Base-by-base conservation (phyloP, 1,284 basidiomycete species). In the Microbotryomycetes sp. region DNA sequence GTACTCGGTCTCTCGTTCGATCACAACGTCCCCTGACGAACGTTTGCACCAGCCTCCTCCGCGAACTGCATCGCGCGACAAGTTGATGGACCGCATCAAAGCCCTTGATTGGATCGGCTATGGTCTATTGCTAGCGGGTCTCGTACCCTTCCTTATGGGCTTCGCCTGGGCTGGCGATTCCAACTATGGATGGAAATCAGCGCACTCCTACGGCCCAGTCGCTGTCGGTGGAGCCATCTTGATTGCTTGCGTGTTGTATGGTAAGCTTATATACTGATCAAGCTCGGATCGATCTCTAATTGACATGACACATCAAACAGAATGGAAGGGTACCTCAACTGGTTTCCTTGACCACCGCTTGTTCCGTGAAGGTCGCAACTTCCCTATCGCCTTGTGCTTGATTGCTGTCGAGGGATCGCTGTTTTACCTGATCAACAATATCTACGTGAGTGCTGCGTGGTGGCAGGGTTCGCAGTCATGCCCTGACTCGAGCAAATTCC, bases 331-430 rank as follows among this genome's bases (percentile, higher is more conserved):
- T 15, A 62, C 60, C n/a, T 45, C 46, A 22, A 42, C 31, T n/a
- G 60, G 60, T 29, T 62, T 62, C 60, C 51, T 62, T 36, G 56
- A 62, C 56, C 60, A 62, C 57, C 56, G 57, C n/a, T 56, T 62
- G 7, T 62, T 62, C 56, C 14, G 28, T 16, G 19, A 49, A 26
- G 60, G 60, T 25, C 48, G 52, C 47, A 62, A 62, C 51, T 62
- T 62, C 51, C 60, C 60, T 6, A 49, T 62, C 7, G 50, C 56
- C 6, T 30, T 62, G 25, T 52, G 58, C 46, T 48, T 62, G 29
- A 49, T 62, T 12, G 60, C 60, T 29, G 60, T 62, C 12, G 60
- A 62, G 30, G 60, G 60, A 2, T 54, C 56, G 32, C 53, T 62
- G 22, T 62, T 62, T 36, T 62, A 62, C 51, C 29, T 59, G 9